Percentiles rank a stretch among this genome's conserved stretches.
These are phyloP conservation scores for Letharia lupina DNA, from an alignment of 495 filamentous ascomycete species.

Conservation along the genomic window DNA sequence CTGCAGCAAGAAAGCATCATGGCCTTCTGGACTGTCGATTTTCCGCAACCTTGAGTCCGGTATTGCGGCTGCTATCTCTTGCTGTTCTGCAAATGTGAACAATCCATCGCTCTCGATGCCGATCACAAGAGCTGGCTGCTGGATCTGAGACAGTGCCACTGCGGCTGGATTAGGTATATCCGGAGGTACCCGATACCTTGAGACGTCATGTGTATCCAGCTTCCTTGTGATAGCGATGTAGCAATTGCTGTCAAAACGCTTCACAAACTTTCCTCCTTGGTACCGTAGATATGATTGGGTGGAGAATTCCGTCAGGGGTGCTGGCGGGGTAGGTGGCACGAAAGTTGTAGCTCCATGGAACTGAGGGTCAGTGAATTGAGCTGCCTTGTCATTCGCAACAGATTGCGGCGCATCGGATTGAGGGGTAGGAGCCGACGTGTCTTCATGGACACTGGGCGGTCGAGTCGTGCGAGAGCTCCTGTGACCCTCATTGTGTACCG, in stretches of 20 bases:
- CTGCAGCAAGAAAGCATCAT: conserved; percentile 92
- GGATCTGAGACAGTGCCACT: conserved; percentile 68
- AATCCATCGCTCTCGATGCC: conserved; percentile 93
- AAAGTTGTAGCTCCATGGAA: conserved; percentile 60
- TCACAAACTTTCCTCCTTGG: conserved; percentile 93
- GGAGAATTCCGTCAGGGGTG: conserved; percentile 51
- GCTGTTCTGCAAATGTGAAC: conserved; percentile 93
- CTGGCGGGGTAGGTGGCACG: conserved; percentile 18
- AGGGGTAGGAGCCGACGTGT: conserved; percentile 25
- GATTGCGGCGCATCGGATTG: conserved; percentile 24
- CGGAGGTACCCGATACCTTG: conserved; percentile 51
- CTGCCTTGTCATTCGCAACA: conserved; percentile 20
- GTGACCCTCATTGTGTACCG: conserved; percentile 94
- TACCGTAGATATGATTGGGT: conserved; percentile 98
- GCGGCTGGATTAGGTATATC: conserved; percentile 46
- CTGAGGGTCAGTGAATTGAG: conserved; percentile 59
- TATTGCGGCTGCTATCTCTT: conserved; percentile 79
- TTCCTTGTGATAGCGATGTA: conserved; percentile 99
- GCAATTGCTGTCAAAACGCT: conserved; percentile 94
- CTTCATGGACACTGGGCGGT: conserved; percentile 33
- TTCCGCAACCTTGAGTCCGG: conserved; percentile 66
- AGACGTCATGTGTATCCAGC: conserved; percentile 96
- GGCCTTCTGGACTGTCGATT: conserved; percentile 89
- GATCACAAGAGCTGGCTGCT: conserved; percentile 81
- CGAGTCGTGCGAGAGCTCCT: conserved; percentile 41